A percentile compares a stretch with the other conserved stretches of the same genome.
Evolutionary conservation across 768 basidiomycete genomes (phyloP).

Genomic region (Holtermanniella nyarrowii): DNA sequence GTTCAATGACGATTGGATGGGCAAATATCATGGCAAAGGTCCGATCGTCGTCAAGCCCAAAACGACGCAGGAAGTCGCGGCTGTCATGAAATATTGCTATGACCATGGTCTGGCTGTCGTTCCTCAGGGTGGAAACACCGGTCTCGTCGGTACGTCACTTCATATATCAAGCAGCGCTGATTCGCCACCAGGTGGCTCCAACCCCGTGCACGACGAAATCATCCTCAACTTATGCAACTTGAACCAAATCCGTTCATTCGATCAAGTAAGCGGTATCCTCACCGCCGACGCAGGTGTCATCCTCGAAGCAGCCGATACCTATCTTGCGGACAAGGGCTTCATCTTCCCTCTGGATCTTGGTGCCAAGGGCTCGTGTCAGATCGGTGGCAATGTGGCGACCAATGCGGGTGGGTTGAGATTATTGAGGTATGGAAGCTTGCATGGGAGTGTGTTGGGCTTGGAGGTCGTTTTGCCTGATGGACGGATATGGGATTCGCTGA

Average conservation of each 20-base stretch:
- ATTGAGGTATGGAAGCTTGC: constrained; percentile 85
- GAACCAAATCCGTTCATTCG: constrained; percentile 49
- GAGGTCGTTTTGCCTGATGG: constrained; percentile 95
- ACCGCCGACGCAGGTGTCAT: constrained; percentile 92
- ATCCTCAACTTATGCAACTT: constrained; percentile 75
- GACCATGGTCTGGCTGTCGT: constrained; percentile 74
- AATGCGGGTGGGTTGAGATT: constrained; percentile 96
- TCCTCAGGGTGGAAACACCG: constrained; percentile 97
- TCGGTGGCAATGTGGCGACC: constrained; percentile 92
- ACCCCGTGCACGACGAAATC: constrained; percentile 77
- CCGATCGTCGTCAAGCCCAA: constrained; percentile 82
- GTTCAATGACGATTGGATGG: constrained; percentile 93
- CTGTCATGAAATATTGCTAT: constrained; percentile 79
- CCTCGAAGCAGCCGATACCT: constrained; percentile 74
- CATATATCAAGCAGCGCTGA: background rate
- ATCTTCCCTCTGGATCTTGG: constrained; percentile 95
- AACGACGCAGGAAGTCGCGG: constrained; percentile 73
- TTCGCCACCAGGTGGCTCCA: constrained; percentile 60
- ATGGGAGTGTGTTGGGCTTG: constrained; percentile 86
- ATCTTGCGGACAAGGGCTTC: constrained; percentile 74
- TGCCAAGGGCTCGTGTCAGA: constrained; percentile 96
- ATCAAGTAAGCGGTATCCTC: constrained; percentile 58
- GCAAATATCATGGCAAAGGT: constrained; percentile 76
- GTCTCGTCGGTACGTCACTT: constrained; percentile 61
- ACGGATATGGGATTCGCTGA: constrained; percentile 75